Conservation (phyloP, 2,329 filamentous ascomycete genomes). For the Epichloe baconii region DNA sequence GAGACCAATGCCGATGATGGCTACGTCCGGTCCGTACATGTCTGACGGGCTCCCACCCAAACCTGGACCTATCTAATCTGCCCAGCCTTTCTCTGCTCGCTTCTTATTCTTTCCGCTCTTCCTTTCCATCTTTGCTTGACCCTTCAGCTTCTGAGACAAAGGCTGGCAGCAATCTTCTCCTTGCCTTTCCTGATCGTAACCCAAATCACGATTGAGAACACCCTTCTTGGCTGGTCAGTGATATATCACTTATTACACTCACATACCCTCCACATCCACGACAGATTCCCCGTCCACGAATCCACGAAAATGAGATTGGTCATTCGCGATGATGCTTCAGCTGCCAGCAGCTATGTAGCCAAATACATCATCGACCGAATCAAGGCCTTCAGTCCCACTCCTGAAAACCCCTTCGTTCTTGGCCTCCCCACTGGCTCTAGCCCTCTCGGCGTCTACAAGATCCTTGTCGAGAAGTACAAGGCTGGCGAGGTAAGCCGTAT, state of each 20-base stretch:
- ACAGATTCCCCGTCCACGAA: slow-evolving; percentile 10
- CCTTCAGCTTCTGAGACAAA: background rate
- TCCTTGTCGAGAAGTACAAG: slow-evolving; percentile 60
- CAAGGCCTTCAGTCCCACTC: slow-evolving; percentile 60
- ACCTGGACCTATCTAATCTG: background rate
- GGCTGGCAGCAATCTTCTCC: background rate
- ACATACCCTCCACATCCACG: slow-evolving; percentile 4
- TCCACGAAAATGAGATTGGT: slow-evolving; percentile 58
- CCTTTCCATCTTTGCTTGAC: background rate
- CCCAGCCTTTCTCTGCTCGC: background rate
- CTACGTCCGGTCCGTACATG: too few relatives aligned
- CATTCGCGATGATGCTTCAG: slow-evolving; percentile 57
- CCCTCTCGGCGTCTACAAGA: slow-evolving; percentile 64
- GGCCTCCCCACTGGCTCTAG: slow-evolving; percentile 76
- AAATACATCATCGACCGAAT: slow-evolving; percentile 76
- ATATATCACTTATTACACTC: slow-evolving; percentile 1
- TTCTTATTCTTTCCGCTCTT: background rate
- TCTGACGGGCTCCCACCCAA: background rate
- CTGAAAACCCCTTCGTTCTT: slow-evolving; percentile 64
- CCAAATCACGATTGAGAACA: background rate
- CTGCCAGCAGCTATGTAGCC: slow-evolving; percentile 63
- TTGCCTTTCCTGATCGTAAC: background rate
- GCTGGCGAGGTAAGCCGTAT: slow-evolving; percentile 35
- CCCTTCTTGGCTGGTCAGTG: background rate
- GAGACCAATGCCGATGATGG: background rate